phyloP scores from a whole-genome alignment of 106 monocot species.

The Dactylorhiza incarnata region DNA sequence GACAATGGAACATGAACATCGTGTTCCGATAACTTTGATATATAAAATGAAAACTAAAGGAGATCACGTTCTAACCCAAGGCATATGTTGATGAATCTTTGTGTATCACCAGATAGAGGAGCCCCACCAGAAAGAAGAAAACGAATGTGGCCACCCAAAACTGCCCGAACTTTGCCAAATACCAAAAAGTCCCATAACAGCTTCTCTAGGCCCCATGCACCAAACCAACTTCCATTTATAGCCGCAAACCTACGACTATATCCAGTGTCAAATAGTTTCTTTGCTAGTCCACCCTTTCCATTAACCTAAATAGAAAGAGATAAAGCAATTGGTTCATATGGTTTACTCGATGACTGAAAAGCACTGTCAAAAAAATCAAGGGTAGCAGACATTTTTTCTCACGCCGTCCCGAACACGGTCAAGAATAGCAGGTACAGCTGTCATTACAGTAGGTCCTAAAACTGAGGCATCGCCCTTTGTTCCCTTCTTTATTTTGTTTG shows the following conservation, averaged over 20 bases:
- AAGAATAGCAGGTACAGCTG: constrained; percentile 96
- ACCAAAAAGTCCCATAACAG: constrained; percentile 83
- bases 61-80: constrained; percentile 59
- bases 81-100: constrained; percentile 98
- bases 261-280: constrained; percentile 83
- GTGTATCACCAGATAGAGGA: constrained; percentile 93
- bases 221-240: constrained; percentile 98
- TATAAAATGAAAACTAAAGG: neutral
- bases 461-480: constrained; percentile 93
- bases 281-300: constrained; percentile 82
- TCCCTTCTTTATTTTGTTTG: constrained; percentile 95
- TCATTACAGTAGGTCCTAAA: constrained; percentile 80
- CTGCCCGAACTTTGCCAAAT: constrained; percentile 85
- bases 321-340: neutral
- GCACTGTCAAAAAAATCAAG: neutral
- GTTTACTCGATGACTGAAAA: neutral
- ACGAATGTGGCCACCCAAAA: constrained; percentile 80
- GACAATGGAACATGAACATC: neutral
- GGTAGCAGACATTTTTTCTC: constrained; percentile 64
- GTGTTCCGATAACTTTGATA: neutral
- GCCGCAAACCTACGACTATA: constrained; percentile 79
- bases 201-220: constrained; percentile 95
- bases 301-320: constrained; percentile 55
- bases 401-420: constrained; percentile 97
- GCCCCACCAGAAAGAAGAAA: constrained; percentile 96